Conservation (phyloP, 257 asterid genomes). For the Salvia hispanica region DNA sequence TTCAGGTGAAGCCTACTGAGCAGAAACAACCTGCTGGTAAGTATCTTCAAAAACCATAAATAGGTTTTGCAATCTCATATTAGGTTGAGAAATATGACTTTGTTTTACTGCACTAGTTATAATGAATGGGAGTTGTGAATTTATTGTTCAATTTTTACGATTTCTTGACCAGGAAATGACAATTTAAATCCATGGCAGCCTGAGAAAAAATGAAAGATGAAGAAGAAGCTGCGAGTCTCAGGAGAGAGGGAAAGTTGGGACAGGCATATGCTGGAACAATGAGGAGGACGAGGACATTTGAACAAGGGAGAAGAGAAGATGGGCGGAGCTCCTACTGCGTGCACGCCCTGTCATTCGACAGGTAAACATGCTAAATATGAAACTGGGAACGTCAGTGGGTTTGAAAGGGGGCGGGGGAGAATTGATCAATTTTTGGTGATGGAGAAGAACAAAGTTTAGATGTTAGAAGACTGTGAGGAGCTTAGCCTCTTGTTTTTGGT, state of each 20-base stretch:
- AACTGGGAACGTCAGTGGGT: neutral
- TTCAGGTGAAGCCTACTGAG: slow-evolving; percentile 76
- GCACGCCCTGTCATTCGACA: slow-evolving; percentile 25
- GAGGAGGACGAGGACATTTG: slow-evolving; percentile 13
- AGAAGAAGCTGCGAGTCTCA: slow-evolving; percentile 9
- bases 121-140: slow-evolving; percentile 29
- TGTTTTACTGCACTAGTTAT: neutral
- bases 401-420: neutral
- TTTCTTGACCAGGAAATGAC: slow-evolving; percentile 72
- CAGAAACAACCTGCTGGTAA: slow-evolving; percentile 87
- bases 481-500: slow-evolving; percentile 37
- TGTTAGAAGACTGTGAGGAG: slow-evolving; percentile 34
- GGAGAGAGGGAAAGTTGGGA: slow-evolving; percentile 17
- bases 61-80: slow-evolving; percentile 11
- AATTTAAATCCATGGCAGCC: slow-evolving; percentile 90
- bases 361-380: slow-evolving; percentile 25
- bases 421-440: slow-evolving; percentile 35
- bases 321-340: slow-evolving; percentile 21
- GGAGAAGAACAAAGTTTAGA: slow-evolving; percentile 29
- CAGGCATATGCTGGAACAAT: slow-evolving; percentile 18
- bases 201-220: slow-evolving; percentile 74
- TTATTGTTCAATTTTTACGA: slow-evolving; percentile 33
- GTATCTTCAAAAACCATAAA: slow-evolving; percentile 25
- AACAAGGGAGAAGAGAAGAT: neutral
- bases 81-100: slow-evolving; percentile 4